A percentile compares a stretch with the other conserved stretches of the same genome.
phyloP scores from a whole-genome alignment of 2,329 filamentous ascomycete species.

The Aspergillus sp. region DNA sequence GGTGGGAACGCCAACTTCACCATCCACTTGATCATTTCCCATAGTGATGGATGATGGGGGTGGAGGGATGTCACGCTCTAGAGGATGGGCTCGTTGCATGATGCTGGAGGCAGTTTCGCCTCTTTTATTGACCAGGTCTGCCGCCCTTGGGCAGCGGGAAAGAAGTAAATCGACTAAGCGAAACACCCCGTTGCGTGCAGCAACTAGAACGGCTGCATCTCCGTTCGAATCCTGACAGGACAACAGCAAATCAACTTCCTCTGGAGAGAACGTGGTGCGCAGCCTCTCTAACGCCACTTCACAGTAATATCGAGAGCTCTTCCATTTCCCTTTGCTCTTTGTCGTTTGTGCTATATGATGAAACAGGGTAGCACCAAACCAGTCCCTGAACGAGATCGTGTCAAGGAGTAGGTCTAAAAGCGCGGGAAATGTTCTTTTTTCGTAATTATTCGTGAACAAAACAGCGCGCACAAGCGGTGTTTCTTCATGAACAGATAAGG shows the following conservation, averaged over 20 bases:
- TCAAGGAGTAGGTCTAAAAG: slow-evolving; percentile 81
- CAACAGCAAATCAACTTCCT: slow-evolving; percentile 74
- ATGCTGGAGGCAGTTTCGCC: slow-evolving; percentile 83
- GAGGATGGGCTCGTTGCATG: slow-evolving; percentile 70
- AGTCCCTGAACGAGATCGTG: slow-evolving; percentile 77
- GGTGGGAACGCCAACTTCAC: slow-evolving; percentile 28
- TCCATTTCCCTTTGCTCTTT: slow-evolving; percentile 79
- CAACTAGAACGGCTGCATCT: slow-evolving; percentile 86
- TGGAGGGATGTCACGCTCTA: slow-evolving; percentile 63
- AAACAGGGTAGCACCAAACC: slow-evolving; percentile 81
- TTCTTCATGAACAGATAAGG: slow-evolving; percentile 70
- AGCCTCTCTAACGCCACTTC: slow-evolving; percentile 88
- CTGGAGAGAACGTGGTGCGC: slow-evolving; percentile 71
- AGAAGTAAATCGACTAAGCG: slow-evolving; percentile 67
- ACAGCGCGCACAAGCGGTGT: slow-evolving; percentile 94
- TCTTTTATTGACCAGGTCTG: slow-evolving; percentile 77
- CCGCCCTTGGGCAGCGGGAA: slow-evolving; percentile 72
- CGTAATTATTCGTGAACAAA: slow-evolving; percentile 94
- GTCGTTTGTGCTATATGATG: slow-evolving; percentile 93
- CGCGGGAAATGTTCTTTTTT: slow-evolving; percentile 84
- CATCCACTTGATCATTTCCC: slow-evolving; percentile 38
- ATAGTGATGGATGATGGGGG: slow-evolving; percentile 67
- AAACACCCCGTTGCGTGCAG: slow-evolving; percentile 82
- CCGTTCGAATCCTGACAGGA: slow-evolving; percentile 82
- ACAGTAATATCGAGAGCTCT: slow-evolving; percentile 88